Percentiles rank a stretch among this genome's conserved stretches.
phyloP scores from a whole-genome alignment of 805 yeast genomes.

The Pichia rugopelliculosa region DNA sequence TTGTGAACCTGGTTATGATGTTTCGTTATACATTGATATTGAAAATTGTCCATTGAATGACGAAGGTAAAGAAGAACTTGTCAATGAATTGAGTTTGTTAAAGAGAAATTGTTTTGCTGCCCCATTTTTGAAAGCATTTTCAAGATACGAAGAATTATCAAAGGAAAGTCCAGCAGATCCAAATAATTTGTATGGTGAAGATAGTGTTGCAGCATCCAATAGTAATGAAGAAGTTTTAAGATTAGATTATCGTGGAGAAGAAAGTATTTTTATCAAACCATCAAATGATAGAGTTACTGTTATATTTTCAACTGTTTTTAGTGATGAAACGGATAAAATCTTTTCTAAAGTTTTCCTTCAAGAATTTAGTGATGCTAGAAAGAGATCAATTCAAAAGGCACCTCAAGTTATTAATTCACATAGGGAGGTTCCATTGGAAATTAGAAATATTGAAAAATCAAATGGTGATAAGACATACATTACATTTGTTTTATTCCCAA shows the following conservation, averaged over 20 bases:
- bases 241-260: constrained; percentile 87
- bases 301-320: constrained; percentile 86
- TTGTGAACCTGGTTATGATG: constrained; percentile 76
- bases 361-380: constrained; percentile 94
- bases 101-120: constrained; percentile 88
- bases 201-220: constrained; percentile 24
- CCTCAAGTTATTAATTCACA: constrained; percentile 94
- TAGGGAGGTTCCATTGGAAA: constrained; percentile 88
- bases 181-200: constrained; percentile 36
- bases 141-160: constrained; percentile 65
- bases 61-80: constrained; percentile 44
- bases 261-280: constrained; percentile 83
- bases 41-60: constrained; percentile 26
- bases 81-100: constrained; percentile 61
- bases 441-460: constrained; percentile 38
- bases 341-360: constrained; percentile 86
- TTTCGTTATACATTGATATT: constrained; percentile 63
- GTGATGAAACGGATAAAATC: constrained; percentile 92
- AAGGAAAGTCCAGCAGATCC: constrained; percentile 32
- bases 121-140: constrained; percentile 83
- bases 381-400: constrained; percentile 91
- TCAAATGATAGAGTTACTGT: constrained; percentile 95
- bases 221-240: constrained; percentile 53
- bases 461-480: constrained; percentile 37
- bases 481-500: constrained; percentile 71